phyloP scores from a whole-genome alignment of 345 rosid species.

The Brassica carinata region DNA sequence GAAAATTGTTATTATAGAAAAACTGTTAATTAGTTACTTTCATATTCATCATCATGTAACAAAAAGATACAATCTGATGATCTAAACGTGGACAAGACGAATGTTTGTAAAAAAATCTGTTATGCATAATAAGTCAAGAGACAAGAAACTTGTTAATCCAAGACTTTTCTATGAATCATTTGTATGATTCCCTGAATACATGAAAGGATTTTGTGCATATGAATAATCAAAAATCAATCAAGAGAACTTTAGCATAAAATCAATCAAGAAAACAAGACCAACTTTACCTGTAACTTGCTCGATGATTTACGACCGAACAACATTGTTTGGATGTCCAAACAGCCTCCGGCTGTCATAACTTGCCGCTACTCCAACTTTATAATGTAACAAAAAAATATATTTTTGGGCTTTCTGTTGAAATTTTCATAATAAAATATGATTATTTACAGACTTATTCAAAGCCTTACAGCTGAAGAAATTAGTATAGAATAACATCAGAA shows the following conservation, averaged over 20 bases:
- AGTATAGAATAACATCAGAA: slow-evolving; percentile 19
- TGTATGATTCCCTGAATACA: background rate
- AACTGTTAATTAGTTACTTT: background rate
- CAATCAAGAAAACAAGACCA: background rate
- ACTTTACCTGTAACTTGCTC: slow-evolving; percentile 50
- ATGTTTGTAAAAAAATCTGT: slow-evolving; percentile 4
- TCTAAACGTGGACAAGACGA: background rate
- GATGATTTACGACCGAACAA: slow-evolving; percentile 48
- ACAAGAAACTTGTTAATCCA: background rate
- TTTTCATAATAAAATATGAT: slow-evolving; percentile 21
- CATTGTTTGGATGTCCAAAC: slow-evolving; percentile 49
- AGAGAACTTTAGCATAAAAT: background rate
- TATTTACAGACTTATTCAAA: slow-evolving; percentile 35
- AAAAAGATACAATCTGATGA: background rate
- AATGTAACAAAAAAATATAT: slow-evolving; percentile 19
- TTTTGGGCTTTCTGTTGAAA: slow-evolving; percentile 28
- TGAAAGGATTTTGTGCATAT: slow-evolving; percentile 1
- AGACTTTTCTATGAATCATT: background rate
- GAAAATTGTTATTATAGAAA: slow-evolving; percentile 9
- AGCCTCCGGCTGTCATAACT: slow-evolving; percentile 46
- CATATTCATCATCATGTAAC: background rate
- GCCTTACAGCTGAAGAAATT: slow-evolving; percentile 31
- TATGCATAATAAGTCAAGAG: slow-evolving; percentile 5
- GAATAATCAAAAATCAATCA: slow-evolving; percentile 24
- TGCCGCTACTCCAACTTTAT: slow-evolving; percentile 34